A percentile compares a stretch with the other conserved stretches of the same genome.
Conservation (phyloP, 305 asterid genomes). For the Fraxinus sp. region DNA sequence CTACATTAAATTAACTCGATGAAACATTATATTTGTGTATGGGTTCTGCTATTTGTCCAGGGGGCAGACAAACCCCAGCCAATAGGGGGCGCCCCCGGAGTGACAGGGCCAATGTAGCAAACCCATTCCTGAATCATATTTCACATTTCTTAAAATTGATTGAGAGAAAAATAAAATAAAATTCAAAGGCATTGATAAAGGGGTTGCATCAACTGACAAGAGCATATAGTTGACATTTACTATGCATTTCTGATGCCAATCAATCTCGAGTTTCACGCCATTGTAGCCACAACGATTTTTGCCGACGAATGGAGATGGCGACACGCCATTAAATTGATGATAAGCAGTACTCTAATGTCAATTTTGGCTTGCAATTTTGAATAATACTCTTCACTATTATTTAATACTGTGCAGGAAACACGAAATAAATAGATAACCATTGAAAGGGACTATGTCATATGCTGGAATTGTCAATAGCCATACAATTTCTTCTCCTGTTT, state of each 20-base stretch:
- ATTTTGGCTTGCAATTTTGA: not conserved
- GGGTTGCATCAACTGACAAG: not conserved
- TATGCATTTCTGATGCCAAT: not conserved
- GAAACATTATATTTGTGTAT: not conserved
- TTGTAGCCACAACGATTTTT: conserved; percentile 42
- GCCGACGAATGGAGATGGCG: conserved; percentile 47
- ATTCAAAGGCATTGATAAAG: not conserved
- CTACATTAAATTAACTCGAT: not conserved
- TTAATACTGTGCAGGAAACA: not conserved
- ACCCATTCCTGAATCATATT: not conserved
- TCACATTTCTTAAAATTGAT: not conserved
- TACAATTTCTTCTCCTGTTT: conserved; percentile 16
- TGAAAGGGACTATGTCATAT: conserved; percentile 28
- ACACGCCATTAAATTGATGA: conserved; percentile 44
- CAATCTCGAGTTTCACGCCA: conserved; percentile 15
- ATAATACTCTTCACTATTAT: not conserved
- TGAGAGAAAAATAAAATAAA: not conserved
- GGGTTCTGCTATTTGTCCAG: not conserved
- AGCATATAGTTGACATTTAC: not conserved
- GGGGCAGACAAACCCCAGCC: not conserved
- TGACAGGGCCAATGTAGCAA: not conserved
- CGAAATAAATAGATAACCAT: conserved; percentile 43
- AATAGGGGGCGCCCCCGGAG: not conserved
- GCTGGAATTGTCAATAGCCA: conserved; percentile 23
- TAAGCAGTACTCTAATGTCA: conserved; percentile 22